Conservation (phyloP, 805 yeast species). For the Teunomyces gatunensis region DNA sequence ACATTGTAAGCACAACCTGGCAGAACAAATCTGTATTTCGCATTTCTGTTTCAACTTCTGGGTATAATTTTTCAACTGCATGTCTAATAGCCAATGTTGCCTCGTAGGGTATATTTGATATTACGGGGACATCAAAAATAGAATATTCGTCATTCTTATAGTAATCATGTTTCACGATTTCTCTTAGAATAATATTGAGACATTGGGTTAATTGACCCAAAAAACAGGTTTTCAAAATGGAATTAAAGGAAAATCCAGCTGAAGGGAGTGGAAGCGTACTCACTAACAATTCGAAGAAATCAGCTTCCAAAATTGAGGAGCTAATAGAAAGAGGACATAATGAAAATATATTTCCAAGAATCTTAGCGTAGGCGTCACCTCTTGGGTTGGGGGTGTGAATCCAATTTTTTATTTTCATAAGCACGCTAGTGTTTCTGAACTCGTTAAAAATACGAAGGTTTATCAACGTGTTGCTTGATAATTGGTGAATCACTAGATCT, state of each 20-base stretch:
- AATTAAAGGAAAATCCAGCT: conserved; percentile 44
- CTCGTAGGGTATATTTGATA: conserved; percentile 20
- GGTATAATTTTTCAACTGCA: conserved; percentile 22
- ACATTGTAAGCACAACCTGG: conserved; percentile 47
- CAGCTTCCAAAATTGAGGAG: conserved; percentile 38
- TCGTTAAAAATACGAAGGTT: conserved; percentile 52
- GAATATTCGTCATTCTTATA: conserved; percentile 22
- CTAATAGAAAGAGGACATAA: conserved; percentile 33
- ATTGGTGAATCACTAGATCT: conserved; percentile 48
- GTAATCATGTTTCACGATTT: conserved; percentile 26
- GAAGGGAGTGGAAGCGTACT: conserved; percentile 48
- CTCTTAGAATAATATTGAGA: conserved; percentile 20
- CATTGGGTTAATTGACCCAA: conserved; percentile 53
- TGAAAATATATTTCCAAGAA: conserved; percentile 32
- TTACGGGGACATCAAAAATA: conserved; percentile 37
- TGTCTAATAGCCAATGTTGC: conserved; percentile 18
- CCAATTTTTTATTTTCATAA: conserved; percentile 38
- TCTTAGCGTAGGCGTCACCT: conserved; percentile 30
- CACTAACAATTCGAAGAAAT: conserved; percentile 54
- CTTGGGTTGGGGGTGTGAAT: conserved; percentile 22
- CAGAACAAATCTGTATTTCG: conserved; percentile 29
- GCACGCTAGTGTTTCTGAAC: conserved; percentile 33
- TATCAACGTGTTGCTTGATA: conserved; percentile 60
- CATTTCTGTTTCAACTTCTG: conserved; percentile 10
- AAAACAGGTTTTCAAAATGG: conserved; percentile 49